Conservation (phyloP, 345 rosid genomes). For the Pistacia vera region DNA sequence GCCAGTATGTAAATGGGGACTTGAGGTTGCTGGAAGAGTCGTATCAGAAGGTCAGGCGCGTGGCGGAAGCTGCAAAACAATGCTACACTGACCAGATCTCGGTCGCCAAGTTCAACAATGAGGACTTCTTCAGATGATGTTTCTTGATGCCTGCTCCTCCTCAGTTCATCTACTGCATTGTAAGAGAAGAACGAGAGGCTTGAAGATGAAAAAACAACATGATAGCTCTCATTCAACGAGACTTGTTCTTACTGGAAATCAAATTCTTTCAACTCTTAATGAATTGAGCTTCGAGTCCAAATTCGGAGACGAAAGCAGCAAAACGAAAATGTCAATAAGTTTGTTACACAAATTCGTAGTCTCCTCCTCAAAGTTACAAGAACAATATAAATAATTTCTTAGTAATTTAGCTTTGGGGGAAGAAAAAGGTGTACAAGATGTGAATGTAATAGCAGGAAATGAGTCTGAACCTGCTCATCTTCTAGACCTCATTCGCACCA, state of each 20-base stretch:
- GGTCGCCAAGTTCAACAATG: background rate
- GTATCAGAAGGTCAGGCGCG: constrained; percentile 10
- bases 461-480: constrained; percentile 16
- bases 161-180: background rate
- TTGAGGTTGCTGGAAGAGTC: background rate
- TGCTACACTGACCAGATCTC: background rate
- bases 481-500: constrained; percentile 12
- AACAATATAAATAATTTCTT: too few species aligned
- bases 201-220: background rate
- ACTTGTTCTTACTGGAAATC: constrained; percentile 12
- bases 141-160: constrained; percentile 13
- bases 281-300: background rate
- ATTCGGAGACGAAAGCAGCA: too few species aligned
- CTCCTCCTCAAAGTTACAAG: too few species aligned
- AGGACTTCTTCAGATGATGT: constrained; percentile 22
- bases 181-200: background rate
- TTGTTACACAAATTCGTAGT: background rate
- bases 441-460: too few species aligned
- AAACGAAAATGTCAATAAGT: background rate
- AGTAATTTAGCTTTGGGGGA: too few species aligned
- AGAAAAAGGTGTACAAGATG: too few species aligned
- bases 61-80: background rate
- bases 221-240: background rate
- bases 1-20: background rate
- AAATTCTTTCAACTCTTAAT: constrained; percentile 4